A percentile compares a stretch with the other conserved stretches of the same genome.
Evolutionary conservation across 768 basidiomycete species (phyloP).

Genomic region (Tricholoma sp.): DNA sequence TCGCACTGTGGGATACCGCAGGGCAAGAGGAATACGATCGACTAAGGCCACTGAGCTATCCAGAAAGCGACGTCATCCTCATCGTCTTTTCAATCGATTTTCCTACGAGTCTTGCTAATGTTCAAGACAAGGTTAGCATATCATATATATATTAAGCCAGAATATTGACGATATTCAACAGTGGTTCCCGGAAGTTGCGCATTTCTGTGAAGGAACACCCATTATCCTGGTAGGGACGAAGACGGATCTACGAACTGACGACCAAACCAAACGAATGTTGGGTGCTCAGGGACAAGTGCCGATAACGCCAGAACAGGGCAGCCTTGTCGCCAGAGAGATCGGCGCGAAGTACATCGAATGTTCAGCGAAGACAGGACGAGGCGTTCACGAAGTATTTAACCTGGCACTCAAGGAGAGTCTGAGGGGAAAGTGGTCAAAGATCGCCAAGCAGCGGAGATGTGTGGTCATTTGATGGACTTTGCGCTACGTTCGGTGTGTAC

Average conservation of each 20-base stretch:
- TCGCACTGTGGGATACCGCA: slow-evolving; percentile 98
- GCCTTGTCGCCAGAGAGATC: slow-evolving; percentile 84
- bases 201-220: slow-evolving; percentile 88
- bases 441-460: slow-evolving; percentile 66
- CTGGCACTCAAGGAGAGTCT: slow-evolving; percentile 87
- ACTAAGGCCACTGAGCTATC: slow-evolving; percentile 79
- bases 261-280: slow-evolving; percentile 82
- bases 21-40: slow-evolving; percentile 97
- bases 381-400: slow-evolving; percentile 90
- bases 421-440: slow-evolving; percentile 73
- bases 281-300: slow-evolving; percentile 84
- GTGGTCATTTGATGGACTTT: slow-evolving; percentile 42
- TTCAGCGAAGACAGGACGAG: slow-evolving; percentile 85
- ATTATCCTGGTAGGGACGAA: slow-evolving; percentile 93
- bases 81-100: slow-evolving; percentile 95
- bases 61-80: slow-evolving; percentile 87
- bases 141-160: neutral
- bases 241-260: slow-evolving; percentile 84
- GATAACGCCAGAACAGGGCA: slow-evolving; percentile 79
- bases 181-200: slow-evolving; percentile 93
- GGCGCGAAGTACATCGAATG: slow-evolving; percentile 94
- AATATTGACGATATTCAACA: slow-evolving; percentile 23
- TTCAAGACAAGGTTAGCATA: slow-evolving; percentile 73
- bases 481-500: slow-evolving; percentile 12
- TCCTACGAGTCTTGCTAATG: slow-evolving; percentile 85